Percentiles rank a stretch among this genome's conserved stretches.
phyloP scores from a whole-genome alignment of 2,329 filamentous ascomycete genomes.

The Aspergillus pseudonomiae region DNA sequence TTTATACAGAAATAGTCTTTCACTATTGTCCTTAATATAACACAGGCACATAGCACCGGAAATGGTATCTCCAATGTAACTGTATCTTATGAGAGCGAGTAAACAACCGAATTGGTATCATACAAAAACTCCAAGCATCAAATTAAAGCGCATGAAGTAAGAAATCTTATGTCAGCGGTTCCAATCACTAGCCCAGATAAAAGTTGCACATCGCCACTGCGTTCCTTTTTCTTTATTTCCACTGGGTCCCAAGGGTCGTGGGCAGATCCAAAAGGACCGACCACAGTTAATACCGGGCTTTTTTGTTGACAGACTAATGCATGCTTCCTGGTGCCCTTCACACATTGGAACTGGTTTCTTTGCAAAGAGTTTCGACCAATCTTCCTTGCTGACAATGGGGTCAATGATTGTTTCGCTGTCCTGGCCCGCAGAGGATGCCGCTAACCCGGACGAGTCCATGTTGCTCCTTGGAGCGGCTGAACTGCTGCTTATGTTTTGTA shows the following conservation, averaged over 20 bases:
- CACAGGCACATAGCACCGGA: too few relatives aligned
- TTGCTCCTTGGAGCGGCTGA: conserved; percentile 1
- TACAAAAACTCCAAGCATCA: too few relatives aligned
- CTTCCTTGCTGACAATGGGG: conserved; percentile 73
- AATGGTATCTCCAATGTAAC: too few relatives aligned
- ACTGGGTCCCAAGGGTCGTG: conserved; percentile 79
- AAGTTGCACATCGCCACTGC: conserved; percentile 85
- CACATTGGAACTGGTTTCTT: conserved; percentile 76
- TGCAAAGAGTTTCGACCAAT: conserved; percentile 82
- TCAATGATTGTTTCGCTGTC: conserved; percentile 60
- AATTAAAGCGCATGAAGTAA: too few relatives aligned
- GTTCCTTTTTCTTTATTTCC: conserved; percentile 83
- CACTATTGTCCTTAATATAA: too few relatives aligned
- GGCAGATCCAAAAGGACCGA: conserved; percentile 68
- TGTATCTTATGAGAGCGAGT: too few relatives aligned
- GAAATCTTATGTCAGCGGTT: conserved; percentile 36
- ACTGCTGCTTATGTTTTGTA: not conserved
- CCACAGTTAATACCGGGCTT: conserved; percentile 83
- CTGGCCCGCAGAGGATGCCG: conserved; percentile 24
- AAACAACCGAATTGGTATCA: too few relatives aligned
- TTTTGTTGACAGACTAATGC: conserved; percentile 80
- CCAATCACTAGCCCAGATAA: conserved; percentile 72
- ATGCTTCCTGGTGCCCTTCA: conserved; percentile 81
- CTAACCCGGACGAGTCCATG: conserved; percentile 4
- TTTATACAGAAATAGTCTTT: too few relatives aligned